Conservation (phyloP, 108 stramenopile species). For the Pseudonitzschia multiseries region DNA sequence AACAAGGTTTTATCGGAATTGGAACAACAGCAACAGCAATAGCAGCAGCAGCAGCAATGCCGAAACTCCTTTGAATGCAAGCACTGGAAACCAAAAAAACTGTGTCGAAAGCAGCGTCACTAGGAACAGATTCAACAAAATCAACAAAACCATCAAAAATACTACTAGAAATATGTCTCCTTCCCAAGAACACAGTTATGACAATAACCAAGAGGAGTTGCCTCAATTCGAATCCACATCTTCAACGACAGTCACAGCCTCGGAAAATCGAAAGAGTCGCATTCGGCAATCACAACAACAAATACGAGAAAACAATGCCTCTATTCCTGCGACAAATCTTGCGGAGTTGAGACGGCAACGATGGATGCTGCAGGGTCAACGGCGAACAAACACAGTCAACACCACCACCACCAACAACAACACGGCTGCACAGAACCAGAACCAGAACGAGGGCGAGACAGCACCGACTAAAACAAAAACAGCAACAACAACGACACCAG, state of each 20-base stretch:
- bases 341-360: slow-evolving; percentile 35
- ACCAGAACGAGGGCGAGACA: background rate
- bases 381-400: background rate
- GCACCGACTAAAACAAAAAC: background rate
- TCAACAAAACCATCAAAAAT: background rate
- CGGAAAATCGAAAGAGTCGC: slow-evolving; percentile 31
- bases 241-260: slow-evolving; percentile 22
- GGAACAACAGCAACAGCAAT: background rate
- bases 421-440: background rate
- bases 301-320: slow-evolving; percentile 10
- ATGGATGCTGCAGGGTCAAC: slow-evolving; percentile 20
- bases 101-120: background rate
- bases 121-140: background rate
- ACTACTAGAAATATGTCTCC: background rate
- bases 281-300: slow-evolving; percentile 27
- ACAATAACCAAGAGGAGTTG: background rate
- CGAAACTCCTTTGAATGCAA: background rate
- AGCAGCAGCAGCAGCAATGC: background rate
- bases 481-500: background rate
- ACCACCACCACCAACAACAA: too few species aligned
- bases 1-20: background rate
- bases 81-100: background rate
- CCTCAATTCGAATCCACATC: background rate
- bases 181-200: background rate
- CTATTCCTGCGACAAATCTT: slow-evolving; percentile 4